Evolutionary conservation across 805 yeast genomes (phyloP).

Genomic region (Ogataea parapolymorpha): DNA sequence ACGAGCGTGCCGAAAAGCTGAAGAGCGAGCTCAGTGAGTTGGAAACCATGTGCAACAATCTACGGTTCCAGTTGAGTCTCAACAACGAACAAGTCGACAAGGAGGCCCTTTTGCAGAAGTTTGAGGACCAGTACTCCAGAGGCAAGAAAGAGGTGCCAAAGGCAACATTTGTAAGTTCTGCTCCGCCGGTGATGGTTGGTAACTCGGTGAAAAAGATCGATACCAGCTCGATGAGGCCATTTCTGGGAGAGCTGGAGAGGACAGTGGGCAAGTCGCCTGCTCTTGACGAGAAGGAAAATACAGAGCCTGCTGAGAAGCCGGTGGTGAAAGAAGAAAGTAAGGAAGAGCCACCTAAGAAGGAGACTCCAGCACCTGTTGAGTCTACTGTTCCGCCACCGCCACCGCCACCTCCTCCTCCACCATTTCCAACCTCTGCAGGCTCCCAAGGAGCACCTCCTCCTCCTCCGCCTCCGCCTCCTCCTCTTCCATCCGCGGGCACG

Average conservation of each 20-base stretch:
- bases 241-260: conserved; percentile 50
- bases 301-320: neutral
- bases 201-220: conserved; percentile 19
- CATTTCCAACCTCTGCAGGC: conserved; percentile 8
- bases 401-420: conserved; percentile 36
- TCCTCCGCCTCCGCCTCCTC: conserved; percentile 34
- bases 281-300: conserved; percentile 1
- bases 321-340: neutral
- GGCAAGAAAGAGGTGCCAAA: conserved; percentile 27
- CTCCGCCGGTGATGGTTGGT: conserved; percentile 18
- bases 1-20: conserved; percentile 19
- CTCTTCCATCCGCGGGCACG: conserved; percentile 20
- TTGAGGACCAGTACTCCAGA: conserved; percentile 28
- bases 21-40: conserved; percentile 23
- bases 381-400: conserved; percentile 1
- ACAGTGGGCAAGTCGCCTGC: conserved; percentile 43
- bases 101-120: conserved; percentile 23
- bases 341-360: neutral
- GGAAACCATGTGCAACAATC: conserved; percentile 26
- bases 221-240: conserved; percentile 30
- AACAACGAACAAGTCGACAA: conserved; percentile 22
- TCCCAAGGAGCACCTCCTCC: conserved; percentile 23
- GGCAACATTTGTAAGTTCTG: conserved; percentile 21
- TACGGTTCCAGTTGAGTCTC: conserved; percentile 26
- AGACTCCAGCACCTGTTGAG: neutral